Evolutionary conservation across 352 stramenopile genomes (phyloP), one percentile per base, ranked within the genome.

Genomic region (Phytophthora hybrid): DNA sequence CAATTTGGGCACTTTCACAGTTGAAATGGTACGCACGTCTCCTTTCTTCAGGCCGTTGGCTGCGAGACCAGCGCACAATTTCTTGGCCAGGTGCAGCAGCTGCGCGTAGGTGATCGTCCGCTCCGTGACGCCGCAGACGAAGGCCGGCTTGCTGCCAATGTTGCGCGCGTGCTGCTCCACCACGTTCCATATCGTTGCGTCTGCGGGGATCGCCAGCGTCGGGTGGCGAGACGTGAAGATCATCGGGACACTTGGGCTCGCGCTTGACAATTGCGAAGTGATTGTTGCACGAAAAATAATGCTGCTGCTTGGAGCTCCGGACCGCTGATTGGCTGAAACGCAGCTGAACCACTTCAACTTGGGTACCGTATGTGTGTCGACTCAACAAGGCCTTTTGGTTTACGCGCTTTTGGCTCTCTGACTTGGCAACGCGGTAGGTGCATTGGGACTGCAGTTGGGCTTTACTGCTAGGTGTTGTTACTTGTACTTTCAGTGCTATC

Each of bases 151-250:
- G 41, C n/a, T 14, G 13, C 41, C 18, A 51, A 51, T 51, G 18
- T 5, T 19, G 18, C 41, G 41, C 14, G 41, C 41, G 18, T 51
- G 41, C 41, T 51, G 41, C 18, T 51, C 41, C 41, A 51, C 41
- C 4, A 51, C 41, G 41, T 21, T 51, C 41, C 41, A 51, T 18
- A 51, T 51, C 41, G 41, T 14, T 9, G 41, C 41, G 41, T 49
- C 41, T 6, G 5, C 14, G 13, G 41, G 41, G 16, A 49, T 49
- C 16, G 41, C 16, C 41, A 49, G 41, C 41, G 41, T 51, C 41
- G 41, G 41, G 41, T 51, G 41, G 41, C 41, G 41, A 51, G 41
- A 51, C 41, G 41, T 51, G 41, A 51, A 51, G 41, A 51, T 51
- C 41, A 51, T 51, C 16, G 41, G 41, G 41, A 3, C 6, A 7